Base-by-base conservation (phyloP, 768 basidiomycete species). In the Coprinopsis cinerea region DNA sequence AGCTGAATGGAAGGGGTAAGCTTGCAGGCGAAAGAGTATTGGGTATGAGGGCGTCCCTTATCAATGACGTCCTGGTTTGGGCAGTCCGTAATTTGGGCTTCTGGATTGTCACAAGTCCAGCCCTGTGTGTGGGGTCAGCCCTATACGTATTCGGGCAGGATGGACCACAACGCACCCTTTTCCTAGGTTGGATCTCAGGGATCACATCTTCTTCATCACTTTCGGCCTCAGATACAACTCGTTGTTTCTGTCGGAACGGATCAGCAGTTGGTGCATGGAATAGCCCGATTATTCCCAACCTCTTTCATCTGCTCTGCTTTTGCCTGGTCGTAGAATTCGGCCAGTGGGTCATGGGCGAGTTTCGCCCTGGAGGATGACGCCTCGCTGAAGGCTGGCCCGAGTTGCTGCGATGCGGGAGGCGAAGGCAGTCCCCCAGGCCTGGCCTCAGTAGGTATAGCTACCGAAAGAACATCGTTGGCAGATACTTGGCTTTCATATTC, bases 1-100 rank as follows among this genome's bases (percentile, higher is more conserved):
- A 92, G 68, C 88, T 91, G 35, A 4, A 35, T 58, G 40, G 23
- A 22, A 25, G 50, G 23, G 13, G 30, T n/a, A 20, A 23, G 44
- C 20, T 40, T 26, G 4, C 15, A 23, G 41, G 7, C 32, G 7
- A 5, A 37, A 42, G 51, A 44, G n/a, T 18, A 15, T 45, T 11
- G 42, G 22, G 24, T 26, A 34, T 15, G 42, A 13, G 18, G 15
- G 15, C 60, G 22, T 54, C 81, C 88, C 74, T 87, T 88, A 58
- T 84, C 82, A 26, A 88, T 73, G 41, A 92, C 76, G 56, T 83
- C 78, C 61, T 89, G 83, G 59, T 92, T 92, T 2, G 71, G 69
- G 51, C 79, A 81, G 3, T 59, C 59, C 1, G 47, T 57, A 13
- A 52, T 56, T 49, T 59, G 63, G 1, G 51, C 58, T 23, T 69